Conservation (phyloP, 2,329 filamentous ascomycete species). For the Fusarium albosuccineum region DNA sequence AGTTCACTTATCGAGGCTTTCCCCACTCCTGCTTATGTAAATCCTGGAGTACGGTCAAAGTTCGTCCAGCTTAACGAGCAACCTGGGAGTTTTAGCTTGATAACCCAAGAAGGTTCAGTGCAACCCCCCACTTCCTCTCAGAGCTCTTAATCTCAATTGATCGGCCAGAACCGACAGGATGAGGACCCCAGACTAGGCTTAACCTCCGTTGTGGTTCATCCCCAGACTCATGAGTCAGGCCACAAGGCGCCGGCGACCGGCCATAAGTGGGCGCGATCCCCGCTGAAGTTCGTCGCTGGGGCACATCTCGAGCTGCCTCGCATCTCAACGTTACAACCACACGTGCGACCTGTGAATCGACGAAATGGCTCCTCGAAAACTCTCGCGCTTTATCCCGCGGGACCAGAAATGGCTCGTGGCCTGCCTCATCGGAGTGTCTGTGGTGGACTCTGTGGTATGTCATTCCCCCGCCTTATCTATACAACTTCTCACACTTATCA, state of each 20-base stretch:
- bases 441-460: conserved; percentile 20
- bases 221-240: background rate
- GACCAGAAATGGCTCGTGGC: conserved; percentile 21
- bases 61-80: too few species aligned
- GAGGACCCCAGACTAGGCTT: background rate
- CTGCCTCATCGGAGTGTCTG: conserved; percentile 13
- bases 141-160: background rate
- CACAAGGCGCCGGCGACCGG: too few species aligned
- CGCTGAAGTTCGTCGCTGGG: too few species aligned
- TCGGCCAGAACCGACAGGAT: background rate
- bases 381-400: conserved; percentile 12
- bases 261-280: background rate
- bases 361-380: conserved; percentile 11
- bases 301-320: too few species aligned
- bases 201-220: background rate
- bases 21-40: too few species aligned
- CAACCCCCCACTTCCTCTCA: too few species aligned
- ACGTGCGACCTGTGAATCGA: background rate
- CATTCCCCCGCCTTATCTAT: background rate
- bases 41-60: too few species aligned
- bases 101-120: too few species aligned
- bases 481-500: background rate
- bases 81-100: too few species aligned
- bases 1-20: too few species aligned
- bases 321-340: background rate